phyloP scores from a whole-genome alignment of 1,284 basidiomycete species.

The Ceratobasidium sp. region DNA sequence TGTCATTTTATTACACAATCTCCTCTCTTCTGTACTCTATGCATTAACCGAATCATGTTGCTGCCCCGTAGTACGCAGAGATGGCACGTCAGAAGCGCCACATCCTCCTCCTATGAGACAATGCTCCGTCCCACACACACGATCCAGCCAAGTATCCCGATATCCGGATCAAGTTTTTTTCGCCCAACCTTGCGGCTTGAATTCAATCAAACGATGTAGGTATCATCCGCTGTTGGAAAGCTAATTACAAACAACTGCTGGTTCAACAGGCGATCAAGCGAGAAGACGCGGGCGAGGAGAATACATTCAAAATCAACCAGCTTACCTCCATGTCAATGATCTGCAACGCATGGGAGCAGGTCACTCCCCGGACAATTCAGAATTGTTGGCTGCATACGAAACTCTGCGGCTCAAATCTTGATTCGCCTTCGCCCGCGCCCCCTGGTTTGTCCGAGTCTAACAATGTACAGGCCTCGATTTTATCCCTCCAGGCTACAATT shows the following conservation, averaged over 20 bases:
- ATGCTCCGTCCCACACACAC: no score
- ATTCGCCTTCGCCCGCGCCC: background rate
- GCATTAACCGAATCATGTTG: no score
- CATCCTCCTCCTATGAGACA: no score
- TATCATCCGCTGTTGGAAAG: conserved; percentile 50
- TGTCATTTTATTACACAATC: no score
- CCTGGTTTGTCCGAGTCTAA: no score
- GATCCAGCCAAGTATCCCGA: no score
- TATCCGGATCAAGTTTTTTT: conserved; percentile 53
- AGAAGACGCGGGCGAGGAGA: conserved; percentile 29
- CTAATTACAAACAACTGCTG: conserved; percentile 10
- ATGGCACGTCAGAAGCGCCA: no score
- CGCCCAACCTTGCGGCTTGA: conserved; percentile 56
- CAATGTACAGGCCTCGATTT: background rate
- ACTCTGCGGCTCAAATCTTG: background rate
- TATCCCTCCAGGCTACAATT: background rate
- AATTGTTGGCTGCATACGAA: conserved; percentile 45
- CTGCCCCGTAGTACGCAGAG: no score
- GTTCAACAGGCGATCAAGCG: conserved; percentile 43
- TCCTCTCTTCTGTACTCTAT: no score
- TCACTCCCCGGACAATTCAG: conserved; percentile 25
- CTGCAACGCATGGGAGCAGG: conserved; percentile 33
- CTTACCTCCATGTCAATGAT: conserved; percentile 37
- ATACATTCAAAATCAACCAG: conserved; percentile 43
- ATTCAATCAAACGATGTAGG: conserved; percentile 58